Base-by-base conservation (phyloP, 176 grass and related monocot genomes). In the Zea mays region DNA sequence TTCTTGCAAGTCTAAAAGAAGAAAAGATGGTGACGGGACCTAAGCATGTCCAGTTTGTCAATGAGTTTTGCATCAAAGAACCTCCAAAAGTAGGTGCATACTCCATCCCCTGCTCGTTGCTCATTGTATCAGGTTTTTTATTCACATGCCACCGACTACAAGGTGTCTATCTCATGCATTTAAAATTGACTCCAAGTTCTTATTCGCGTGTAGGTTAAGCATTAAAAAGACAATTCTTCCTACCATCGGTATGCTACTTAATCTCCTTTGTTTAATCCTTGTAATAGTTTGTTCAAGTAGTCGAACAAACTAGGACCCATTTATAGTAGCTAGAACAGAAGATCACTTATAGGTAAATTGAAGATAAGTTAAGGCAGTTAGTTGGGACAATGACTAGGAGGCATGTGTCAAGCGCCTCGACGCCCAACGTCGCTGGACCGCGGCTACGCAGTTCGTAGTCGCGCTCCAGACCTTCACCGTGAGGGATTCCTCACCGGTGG, bases 161-260 rank as follows among this genome's bases (percentile, higher is more conserved):
- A 47, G 37, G 19, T 75, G 79, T 37, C 63, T 68, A 66, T 66
- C 43, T 78, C 57, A 79, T 88, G 85, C 89, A 97, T 90, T 72
- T 93, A 71, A 88, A 74, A 69, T 84, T 97, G 59, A 86, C 80
- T 46, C 85, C 90, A 65, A 76, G 63, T 65, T 61, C 38, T 41
- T 49, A 63, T 68, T 44, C 17, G 62, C 36, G 82, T 83, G 49
- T 78, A 93, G 93, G 88, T 97, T 75, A 48, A 85, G 72, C 81
- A 60, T 73, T 97, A 36, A 72, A 90, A 88, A 78, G 72, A 5
- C 62, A 85, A n/a, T 79, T 72, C 93, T 97, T 81, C 93, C 93
- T 54, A 64, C 85, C 67, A 97, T 82, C 21, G 93, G 93, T 93
- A 85, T 65, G 76, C 16, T 81, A 16, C 62, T 64, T 45, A 62